Evolutionary conservation across 352 stramenopile species (phyloP), one percentile per base, ranked within the genome.

Genomic region (Phytopythium helicoides): DNA sequence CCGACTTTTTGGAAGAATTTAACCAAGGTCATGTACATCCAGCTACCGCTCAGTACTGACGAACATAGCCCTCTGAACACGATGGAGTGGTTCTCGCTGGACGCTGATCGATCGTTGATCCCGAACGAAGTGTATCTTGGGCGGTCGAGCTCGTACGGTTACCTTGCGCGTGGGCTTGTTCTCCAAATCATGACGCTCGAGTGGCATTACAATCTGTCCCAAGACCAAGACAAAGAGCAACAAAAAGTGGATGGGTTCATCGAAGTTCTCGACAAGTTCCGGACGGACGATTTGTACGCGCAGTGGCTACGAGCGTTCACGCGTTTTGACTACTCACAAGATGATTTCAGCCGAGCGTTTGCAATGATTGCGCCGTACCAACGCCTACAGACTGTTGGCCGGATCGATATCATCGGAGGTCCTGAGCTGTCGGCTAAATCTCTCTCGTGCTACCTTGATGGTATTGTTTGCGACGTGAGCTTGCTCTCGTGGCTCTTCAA

Each of bases 301-400:
- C 74, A 90, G 47, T 90, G 79, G 79, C 46, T 87, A 25, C 72
- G 76, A 9, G 80, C 79, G 0, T 87, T 87, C 39, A 86, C 79
- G 23, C 61, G 72, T 6, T 56, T 90, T 14, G 74, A 87, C 36
- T 87, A 87, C 58, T 71, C 65, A 8, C 58, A 47, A 25, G 21
- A 23, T 38, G 53, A 56, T 9, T 78, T 58, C 33, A 53, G 52
- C 6, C 40, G 69, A n/a, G 42, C 62, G 3, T 58, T 58, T 11
- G 35, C 37, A 22, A 56, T 47, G 15, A 55, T 75, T 12, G 54
- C 62, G 26, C 45, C 36, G 0, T 75, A 63, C 36, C 36, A 21
- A 14, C 36, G 36, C 12, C 14, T 14, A n/a, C 50, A 47, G 59
- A 2, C 37, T 10, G 5, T 33, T 33, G 28, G 5, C 55, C 11